Evolutionary conservation across 2,329 filamentous ascomycete genomes (phyloP).

Genomic region (Venturiaceae sp.): DNA sequence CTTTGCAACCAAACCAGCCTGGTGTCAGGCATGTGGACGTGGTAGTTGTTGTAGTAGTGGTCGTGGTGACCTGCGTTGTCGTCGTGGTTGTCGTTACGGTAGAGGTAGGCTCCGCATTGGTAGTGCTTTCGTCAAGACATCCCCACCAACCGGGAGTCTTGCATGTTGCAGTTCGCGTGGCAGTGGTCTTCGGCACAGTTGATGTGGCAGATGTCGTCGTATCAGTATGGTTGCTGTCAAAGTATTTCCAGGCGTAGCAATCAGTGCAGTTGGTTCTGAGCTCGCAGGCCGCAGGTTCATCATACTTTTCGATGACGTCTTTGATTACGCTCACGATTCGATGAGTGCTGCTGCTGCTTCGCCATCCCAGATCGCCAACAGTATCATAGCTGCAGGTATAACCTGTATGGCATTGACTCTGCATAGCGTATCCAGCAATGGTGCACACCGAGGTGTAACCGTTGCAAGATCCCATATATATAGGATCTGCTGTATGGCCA

Average conservation of each 20-base stretch:
- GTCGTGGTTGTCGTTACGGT: slow-evolving; percentile 28
- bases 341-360: slow-evolving; percentile 83
- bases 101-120: slow-evolving; percentile 29
- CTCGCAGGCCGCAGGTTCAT: slow-evolving; percentile 66
- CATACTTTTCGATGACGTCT: slow-evolving; percentile 78
- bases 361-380: slow-evolving; percentile 83
- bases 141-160: slow-evolving; percentile 92
- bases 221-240: slow-evolving; percentile 81
- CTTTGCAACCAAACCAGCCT: slow-evolving; percentile 60
- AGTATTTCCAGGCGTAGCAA: slow-evolving; percentile 90
- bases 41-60: slow-evolving; percentile 24
- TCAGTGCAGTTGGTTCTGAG: slow-evolving; percentile 72
- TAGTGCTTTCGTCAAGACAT: slow-evolving; percentile 58
- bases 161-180: slow-evolving; percentile 67
- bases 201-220: slow-evolving; percentile 51
- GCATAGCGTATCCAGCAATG: slow-evolving; percentile 85
- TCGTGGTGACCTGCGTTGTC: slow-evolving; percentile 33
- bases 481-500: slow-evolving; percentile 89
- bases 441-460: slow-evolving; percentile 82
- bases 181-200: slow-evolving; percentile 37
- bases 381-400: slow-evolving; percentile 87
- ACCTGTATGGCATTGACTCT: slow-evolving; percentile 86
- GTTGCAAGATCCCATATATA: slow-evolving; percentile 91
- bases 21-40: slow-evolving; percentile 50
- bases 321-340: slow-evolving; percentile 81